Conservation (phyloP, 495 filamentous ascomycete genomes). For the Talaromyces adpressus region DNA sequence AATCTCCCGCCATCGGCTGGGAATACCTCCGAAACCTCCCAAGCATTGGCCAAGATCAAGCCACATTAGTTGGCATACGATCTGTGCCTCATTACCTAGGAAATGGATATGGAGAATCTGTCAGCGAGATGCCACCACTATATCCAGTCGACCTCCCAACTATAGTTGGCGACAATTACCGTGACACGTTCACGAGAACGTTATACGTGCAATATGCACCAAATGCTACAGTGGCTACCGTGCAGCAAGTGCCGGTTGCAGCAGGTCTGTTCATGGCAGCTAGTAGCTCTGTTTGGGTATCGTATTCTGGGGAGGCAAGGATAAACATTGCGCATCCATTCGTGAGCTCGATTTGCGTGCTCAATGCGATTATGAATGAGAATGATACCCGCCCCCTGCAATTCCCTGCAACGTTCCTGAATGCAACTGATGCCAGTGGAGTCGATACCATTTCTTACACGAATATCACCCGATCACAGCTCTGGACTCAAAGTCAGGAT, state of each 20-base stretch:
- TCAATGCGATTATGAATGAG: slow-evolving; percentile 1
- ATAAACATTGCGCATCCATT: slow-evolving; percentile 1
- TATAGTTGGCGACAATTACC: neutral
- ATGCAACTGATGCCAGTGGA: neutral
- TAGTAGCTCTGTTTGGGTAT: neutral
- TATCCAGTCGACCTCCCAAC: neutral
- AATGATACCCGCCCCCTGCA: neutral
- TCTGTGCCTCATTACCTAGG: neutral
- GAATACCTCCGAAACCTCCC: slow-evolving; percentile 4
- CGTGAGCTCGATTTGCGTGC: slow-evolving; percentile 3
- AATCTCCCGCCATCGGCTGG: slow-evolving; percentile 5
- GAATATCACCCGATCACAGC: neutral
- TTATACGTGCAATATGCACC: slow-evolving; percentile 1
- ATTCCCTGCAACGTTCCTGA: neutral
- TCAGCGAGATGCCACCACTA: neutral
- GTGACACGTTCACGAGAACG: neutral
- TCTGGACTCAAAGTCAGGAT: neutral
- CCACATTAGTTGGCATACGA: neutral
- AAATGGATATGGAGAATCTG: neutral
- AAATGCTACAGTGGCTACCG: neutral
- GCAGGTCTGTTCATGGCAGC: neutral
- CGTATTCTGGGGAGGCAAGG: neutral
- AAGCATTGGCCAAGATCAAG: neutral
- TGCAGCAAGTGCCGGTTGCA: neutral
- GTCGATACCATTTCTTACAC: neutral